Conservation (phyloP, 1,284 basidiomycete genomes). For the Naganishia cerealis region DNA sequence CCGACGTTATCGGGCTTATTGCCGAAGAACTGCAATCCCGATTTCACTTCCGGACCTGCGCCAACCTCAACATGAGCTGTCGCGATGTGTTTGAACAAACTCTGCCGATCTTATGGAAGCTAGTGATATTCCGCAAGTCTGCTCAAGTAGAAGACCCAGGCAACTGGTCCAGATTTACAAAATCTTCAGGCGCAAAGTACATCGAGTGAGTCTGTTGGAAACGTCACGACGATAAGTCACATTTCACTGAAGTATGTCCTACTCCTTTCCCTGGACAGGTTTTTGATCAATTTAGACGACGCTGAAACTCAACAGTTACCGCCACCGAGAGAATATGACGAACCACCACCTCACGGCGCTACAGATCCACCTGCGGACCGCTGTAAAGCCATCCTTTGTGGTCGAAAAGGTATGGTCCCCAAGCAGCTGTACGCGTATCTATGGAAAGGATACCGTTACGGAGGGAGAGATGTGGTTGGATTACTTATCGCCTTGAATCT, state of each 20-base stretch:
- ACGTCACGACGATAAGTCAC: too few species aligned
- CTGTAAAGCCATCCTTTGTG: not conserved
- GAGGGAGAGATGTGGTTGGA: not conserved
- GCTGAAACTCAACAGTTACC: not conserved
- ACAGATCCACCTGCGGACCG: not conserved
- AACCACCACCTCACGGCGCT: not conserved
- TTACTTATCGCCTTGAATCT: not conserved
- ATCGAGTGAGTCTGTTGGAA: not conserved
- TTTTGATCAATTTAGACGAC: not conserved
- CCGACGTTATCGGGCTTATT: constrained; percentile 1
- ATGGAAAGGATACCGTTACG: not conserved
- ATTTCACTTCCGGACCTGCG: constrained; percentile 9
- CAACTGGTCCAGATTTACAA: not conserved
- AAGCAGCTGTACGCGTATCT: not conserved
- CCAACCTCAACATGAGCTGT: constrained; percentile 6
- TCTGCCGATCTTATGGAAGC: not conserved
- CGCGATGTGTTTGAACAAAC: not conserved
- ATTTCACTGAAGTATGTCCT: not conserved
- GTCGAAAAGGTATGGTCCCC: not conserved
- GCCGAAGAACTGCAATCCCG: not conserved
- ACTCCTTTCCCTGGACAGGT: not conserved
- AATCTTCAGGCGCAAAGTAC: constrained; percentile 2
- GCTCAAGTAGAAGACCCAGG: not conserved
- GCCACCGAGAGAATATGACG: not conserved
- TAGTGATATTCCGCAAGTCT: not conserved